These are phyloP conservation scores for Chrysopogon serrulatus DNA, from an alignment of 176 grass and related monocot species.

Conservation along the genomic window DNA sequence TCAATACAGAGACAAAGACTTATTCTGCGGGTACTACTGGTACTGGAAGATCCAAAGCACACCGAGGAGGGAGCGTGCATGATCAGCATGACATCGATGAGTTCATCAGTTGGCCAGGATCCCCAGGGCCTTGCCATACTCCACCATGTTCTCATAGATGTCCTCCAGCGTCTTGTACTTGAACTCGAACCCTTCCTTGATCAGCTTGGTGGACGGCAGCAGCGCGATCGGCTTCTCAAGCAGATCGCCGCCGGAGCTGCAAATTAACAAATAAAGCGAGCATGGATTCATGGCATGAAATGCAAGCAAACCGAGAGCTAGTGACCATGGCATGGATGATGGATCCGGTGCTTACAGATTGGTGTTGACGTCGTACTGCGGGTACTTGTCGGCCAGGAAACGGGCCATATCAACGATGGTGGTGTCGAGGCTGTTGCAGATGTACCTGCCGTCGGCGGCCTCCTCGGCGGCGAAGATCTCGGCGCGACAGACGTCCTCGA, in stretches of 20 bases:
- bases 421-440: constrained; percentile 50
- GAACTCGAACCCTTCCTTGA: background rate
- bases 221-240: background rate
- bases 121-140: background rate
- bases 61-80: too few relatives aligned
- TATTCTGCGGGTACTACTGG: too few relatives aligned
- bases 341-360: background rate
- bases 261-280: background rate
- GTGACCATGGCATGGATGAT: too few relatives aligned
- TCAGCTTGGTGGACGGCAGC: constrained; percentile 37
- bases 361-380: constrained; percentile 38
- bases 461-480: constrained; percentile 36
- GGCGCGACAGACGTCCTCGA: constrained; percentile 37
- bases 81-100: background rate
- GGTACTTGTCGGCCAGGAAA: constrained; percentile 49
- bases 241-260: constrained; percentile 1
- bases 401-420: constrained; percentile 26
- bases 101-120: background rate
- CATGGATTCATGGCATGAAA: background rate
- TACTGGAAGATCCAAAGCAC: too few relatives aligned
- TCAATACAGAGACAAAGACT: too few relatives aligned
- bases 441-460: constrained; percentile 29
- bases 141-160: background rate
- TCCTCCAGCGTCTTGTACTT: background rate
- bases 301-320: too few relatives aligned